Conservation (phyloP, 2,329 filamentous ascomycete species). For the Beauveria sp. region DNA sequence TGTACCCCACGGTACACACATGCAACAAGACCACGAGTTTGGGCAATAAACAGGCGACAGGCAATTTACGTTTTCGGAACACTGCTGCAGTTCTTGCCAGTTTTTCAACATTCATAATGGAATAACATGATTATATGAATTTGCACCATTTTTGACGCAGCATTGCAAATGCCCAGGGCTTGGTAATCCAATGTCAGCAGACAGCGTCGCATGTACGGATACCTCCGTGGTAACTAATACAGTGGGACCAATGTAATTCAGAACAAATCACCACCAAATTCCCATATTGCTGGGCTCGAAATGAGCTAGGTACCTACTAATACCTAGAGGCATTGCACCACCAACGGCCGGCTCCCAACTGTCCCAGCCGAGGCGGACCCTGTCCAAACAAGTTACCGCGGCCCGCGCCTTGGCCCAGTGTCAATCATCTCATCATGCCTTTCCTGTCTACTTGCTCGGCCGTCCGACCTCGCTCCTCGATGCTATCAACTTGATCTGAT, state of each 20-base stretch:
- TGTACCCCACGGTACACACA: too few species aligned
- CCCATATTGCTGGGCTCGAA: too few species aligned
- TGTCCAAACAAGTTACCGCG: conserved; percentile 1
- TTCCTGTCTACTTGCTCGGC: not conserved
- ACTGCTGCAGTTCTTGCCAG: too few species aligned
- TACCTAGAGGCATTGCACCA: too few species aligned
- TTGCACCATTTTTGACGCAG: not conserved
- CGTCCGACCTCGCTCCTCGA: not conserved
- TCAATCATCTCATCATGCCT: not conserved
- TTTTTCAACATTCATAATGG: too few species aligned
- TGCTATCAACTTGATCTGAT: not conserved
- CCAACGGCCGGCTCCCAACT: not conserved
- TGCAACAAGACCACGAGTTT: too few species aligned
- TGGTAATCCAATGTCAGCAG: conserved; percentile 8
- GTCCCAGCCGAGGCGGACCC: conserved; percentile 3
- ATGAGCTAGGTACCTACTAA: not conserved
- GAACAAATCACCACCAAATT: too few species aligned
- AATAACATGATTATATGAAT: not conserved
- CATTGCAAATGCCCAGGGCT: not conserved
- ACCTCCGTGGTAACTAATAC: too few species aligned
- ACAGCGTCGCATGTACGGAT: not conserved
- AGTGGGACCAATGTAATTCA: too few species aligned
- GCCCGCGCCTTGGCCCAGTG: not conserved
- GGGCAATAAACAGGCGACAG: too few species aligned
- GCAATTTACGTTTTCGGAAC: too few species aligned